phyloP scores from a whole-genome alignment of 306 rosid species.

The Lathyrus sativus region DNA sequence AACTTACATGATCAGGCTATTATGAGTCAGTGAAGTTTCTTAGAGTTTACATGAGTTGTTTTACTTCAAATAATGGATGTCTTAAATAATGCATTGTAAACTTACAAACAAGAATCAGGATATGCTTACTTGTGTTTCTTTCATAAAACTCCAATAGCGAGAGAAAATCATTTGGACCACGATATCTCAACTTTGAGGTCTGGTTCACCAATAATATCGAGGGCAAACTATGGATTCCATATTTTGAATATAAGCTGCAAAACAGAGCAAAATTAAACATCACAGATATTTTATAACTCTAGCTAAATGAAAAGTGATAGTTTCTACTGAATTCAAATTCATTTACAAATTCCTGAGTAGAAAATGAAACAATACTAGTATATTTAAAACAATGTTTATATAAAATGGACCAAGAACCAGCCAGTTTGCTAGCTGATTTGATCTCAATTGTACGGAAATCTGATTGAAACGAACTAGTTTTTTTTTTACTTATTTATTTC shows the following conservation, averaged over 20 bases:
- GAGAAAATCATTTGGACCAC: constrained; percentile 56
- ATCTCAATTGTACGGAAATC: not conserved
- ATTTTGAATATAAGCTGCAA: constrained; percentile 71
- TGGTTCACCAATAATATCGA: constrained; percentile 72
- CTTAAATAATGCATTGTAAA: no score
- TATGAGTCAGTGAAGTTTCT: constrained; percentile 16
- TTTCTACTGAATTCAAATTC: not conserved
- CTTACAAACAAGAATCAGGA: constrained; percentile 13
- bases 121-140: constrained; percentile 60
- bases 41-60: no score
- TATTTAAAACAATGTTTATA: not conserved
- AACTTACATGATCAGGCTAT: constrained; percentile 14
- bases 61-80: no score
- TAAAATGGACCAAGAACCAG: not conserved
- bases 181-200: constrained; percentile 59
- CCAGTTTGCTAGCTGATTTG: not conserved
- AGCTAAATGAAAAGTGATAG: not conserved
- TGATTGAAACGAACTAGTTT: not conserved
- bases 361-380: constrained; percentile 17
- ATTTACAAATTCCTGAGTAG: not conserved
- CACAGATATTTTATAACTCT: constrained; percentile 11
- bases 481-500: not conserved
- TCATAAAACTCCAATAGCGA: constrained; percentile 61
- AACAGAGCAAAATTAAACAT: constrained; percentile 14
- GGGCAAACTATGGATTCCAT: constrained; percentile 77